These are phyloP conservation scores for Magnolia officinalis DNA, from an alignment of 164 flowering plant species.

Conservation along the genomic window DNA sequence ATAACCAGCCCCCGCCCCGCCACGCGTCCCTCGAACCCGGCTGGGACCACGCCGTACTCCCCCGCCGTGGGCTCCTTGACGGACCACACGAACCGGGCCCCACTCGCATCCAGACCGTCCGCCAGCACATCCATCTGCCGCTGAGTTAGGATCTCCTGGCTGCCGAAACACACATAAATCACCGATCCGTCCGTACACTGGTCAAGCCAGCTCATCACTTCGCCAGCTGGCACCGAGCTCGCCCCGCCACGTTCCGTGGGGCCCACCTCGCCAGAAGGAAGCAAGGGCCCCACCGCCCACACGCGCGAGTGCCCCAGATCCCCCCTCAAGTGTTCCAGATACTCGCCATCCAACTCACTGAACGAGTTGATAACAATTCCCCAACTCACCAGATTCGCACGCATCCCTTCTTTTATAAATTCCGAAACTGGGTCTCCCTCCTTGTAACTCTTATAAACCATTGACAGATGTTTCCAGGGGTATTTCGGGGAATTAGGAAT, in stretches of 20 bases:
- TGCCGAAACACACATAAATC: conserved; percentile 60
- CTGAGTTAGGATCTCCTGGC: conserved; percentile 32
- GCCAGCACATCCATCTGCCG: conserved; percentile 30
- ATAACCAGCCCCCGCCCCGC: conserved; percentile 37
- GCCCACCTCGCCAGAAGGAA: conserved; percentile 4
- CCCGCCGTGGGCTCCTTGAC: conserved; percentile 24
- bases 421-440: conserved; percentile 12
- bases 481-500: conserved; percentile 24
- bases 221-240: conserved; percentile 10
- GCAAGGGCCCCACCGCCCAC: conserved; percentile 45
- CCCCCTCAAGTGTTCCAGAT: conserved; percentile 15
- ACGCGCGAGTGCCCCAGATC: conserved; percentile 23
- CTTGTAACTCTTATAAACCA: conserved; percentile 5
- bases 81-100: conserved; percentile 43
- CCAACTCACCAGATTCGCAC: conserved; percentile 25
- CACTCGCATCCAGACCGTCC: conserved; percentile 37
- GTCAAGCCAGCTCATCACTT: conserved; percentile 37
- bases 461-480: conserved; percentile 16
- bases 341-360: conserved; percentile 21
- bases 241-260: conserved; percentile 15
- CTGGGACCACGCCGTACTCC: conserved; percentile 25
- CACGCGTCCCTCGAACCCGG: conserved; percentile 45
- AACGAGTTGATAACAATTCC: conserved; percentile 31
- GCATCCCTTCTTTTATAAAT: conserved; percentile 6
- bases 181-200: conserved; percentile 23